Conservation (phyloP, 768 basidiomycete species). For the Hygrocybe punicea region DNA sequence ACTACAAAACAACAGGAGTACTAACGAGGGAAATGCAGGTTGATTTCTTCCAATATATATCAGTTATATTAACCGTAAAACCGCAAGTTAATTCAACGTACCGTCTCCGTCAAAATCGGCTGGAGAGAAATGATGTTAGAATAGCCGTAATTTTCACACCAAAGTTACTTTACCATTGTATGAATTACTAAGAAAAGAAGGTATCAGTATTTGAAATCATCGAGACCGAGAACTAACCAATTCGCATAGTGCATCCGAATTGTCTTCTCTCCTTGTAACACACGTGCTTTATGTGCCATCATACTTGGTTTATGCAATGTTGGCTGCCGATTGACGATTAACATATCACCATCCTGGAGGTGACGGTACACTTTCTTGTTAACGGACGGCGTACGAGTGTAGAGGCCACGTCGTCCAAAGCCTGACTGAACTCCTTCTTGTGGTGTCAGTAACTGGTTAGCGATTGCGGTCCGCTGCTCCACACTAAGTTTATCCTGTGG, state of each 20-base stretch:
- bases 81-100: constrained; percentile 28
- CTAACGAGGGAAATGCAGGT: constrained; percentile 98
- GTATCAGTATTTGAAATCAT: background rate
- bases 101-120: constrained; percentile 94
- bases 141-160: background rate
- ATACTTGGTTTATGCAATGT: constrained; percentile 99
- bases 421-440: constrained; percentile 64
- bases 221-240: constrained; percentile 56
- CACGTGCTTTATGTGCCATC: constrained; percentile 95
- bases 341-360: constrained; percentile 88
- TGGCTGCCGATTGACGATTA: constrained; percentile 96
- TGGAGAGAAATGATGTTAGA: constrained; percentile 22
- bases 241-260: constrained; percentile 99
- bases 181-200: constrained; percentile 66
- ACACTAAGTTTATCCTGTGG: constrained; percentile 75
- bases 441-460: constrained; percentile 91
- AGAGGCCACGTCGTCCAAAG: constrained; percentile 52
- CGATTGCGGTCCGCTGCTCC: constrained; percentile 91
- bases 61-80: constrained; percentile 16
- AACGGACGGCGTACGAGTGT: constrained; percentile 71
- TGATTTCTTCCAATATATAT: constrained; percentile 72
- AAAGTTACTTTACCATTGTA: constrained; percentile 72
- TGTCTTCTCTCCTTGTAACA: constrained; percentile 94
- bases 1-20: constrained; percentile 12
- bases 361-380: constrained; percentile 99